These are phyloP conservation scores for Grigorovia yakushimaensis DNA, from an alignment of 805 yeast genomes.

Conservation along the genomic window DNA sequence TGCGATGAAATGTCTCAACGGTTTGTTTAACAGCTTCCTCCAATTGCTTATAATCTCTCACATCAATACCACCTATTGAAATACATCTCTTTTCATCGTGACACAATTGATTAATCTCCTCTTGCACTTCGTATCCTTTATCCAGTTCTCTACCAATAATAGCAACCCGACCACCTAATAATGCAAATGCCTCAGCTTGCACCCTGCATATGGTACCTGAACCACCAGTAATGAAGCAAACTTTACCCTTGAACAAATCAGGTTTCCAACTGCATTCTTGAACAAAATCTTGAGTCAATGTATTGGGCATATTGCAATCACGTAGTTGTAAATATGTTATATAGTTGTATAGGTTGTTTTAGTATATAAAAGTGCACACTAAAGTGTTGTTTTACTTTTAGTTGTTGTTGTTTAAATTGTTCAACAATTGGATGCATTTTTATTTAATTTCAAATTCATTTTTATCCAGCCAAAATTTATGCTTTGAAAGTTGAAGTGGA, in stretches of 20 bases:
- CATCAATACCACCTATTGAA: slow-evolving; percentile 69
- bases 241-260: slow-evolving; percentile 70
- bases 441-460: too few species aligned
- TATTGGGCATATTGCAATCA: slow-evolving; percentile 15
- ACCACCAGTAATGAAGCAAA: slow-evolving; percentile 88
- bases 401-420: too few species aligned
- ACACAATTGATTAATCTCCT: slow-evolving; percentile 43
- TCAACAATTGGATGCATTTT: too few species aligned
- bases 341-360: neutral
- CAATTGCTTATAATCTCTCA: slow-evolving; percentile 55
- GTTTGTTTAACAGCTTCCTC: slow-evolving; percentile 55
- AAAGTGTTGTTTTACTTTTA: too few species aligned
- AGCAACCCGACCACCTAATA: slow-evolving; percentile 79
- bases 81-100: slow-evolving; percentile 45
- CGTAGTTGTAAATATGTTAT: neutral
- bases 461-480: too few species aligned
- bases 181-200: slow-evolving; percentile 75
- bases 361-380: neutral
- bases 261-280: slow-evolving; percentile 37
- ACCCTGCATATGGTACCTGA: slow-evolving; percentile 93
- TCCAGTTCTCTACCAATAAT: slow-evolving; percentile 68
- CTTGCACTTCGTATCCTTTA: slow-evolving; percentile 59
- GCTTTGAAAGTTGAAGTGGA: neutral
- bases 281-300: slow-evolving; percentile 24
- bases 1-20: slow-evolving; percentile 58